Conservation (phyloP, 1,139 yeast genomes). For the Magnusiomyces paraingens region DNA sequence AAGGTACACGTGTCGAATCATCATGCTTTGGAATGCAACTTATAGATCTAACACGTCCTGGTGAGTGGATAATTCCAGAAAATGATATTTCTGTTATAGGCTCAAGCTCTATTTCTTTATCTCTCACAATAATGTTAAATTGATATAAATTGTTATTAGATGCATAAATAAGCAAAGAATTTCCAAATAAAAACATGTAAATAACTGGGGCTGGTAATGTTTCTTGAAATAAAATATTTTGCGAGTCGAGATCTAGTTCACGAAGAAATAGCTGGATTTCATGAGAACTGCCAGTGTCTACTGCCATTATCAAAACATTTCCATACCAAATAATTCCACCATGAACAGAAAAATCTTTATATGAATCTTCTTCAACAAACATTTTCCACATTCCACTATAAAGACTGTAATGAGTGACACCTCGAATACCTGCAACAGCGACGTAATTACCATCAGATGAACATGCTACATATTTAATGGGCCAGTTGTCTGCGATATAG, state of each 20-base stretch:
- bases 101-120: constrained; percentile 22
- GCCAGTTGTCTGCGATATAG: constrained; percentile 39
- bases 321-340: constrained; percentile 41
- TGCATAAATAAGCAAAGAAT: constrained; percentile 32
- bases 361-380: constrained; percentile 33
- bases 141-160: constrained; percentile 29
- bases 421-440: constrained; percentile 39
- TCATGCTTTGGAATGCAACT: constrained; percentile 20
- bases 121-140: constrained; percentile 20
- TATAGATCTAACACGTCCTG: constrained; percentile 33
- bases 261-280: constrained; percentile 35
- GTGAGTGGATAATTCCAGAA: constrained; percentile 31
- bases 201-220: constrained; percentile 29
- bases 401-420: constrained; percentile 37
- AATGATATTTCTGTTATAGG: constrained; percentile 30
- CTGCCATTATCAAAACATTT: constrained; percentile 34
- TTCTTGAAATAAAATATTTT: constrained; percentile 23
- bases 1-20: constrained; percentile 8
- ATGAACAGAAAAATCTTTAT: constrained; percentile 35
- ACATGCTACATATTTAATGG: constrained; percentile 33
- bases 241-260: constrained; percentile 31
- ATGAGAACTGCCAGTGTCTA: constrained; percentile 28
- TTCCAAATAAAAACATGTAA: constrained; percentile 26
- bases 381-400: constrained; percentile 39
- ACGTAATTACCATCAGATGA: constrained; percentile 38